phyloP scores from a whole-genome alignment of 306 rosid genomes.

The Quercus aquifolioides region DNA sequence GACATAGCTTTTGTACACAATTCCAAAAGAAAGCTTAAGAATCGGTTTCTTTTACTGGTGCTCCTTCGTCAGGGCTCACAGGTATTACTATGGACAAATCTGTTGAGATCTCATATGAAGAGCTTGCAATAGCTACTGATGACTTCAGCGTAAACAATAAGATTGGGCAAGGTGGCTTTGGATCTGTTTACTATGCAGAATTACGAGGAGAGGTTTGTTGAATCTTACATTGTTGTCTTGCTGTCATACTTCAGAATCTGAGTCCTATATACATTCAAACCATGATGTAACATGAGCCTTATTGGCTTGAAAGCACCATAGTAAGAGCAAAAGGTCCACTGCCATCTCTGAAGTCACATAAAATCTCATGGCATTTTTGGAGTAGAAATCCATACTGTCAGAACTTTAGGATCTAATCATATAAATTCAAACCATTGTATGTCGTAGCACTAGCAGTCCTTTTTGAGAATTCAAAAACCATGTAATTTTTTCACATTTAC shows the following conservation, averaged over 20 bases:
- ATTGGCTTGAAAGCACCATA: neutral
- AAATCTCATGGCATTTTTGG: neutral
- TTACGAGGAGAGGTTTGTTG: slow-evolving; percentile 67
- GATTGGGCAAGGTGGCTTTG: slow-evolving; percentile 80
- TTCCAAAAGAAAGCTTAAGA: slow-evolving; percentile 34
- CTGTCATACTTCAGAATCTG: neutral
- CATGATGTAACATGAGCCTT: neutral
- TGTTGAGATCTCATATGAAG: slow-evolving; percentile 70
- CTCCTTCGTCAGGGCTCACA: slow-evolving; percentile 38
- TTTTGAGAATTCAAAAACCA: too few relatives aligned
- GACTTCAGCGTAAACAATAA: slow-evolving; percentile 41
- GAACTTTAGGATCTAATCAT: too few relatives aligned
- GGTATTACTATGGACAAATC: slow-evolving; percentile 75
- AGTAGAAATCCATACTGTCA: too few relatives aligned
- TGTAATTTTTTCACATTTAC: neutral
- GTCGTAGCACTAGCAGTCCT: too few relatives aligned
- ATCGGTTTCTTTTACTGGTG: slow-evolving; percentile 12
- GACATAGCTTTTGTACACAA: neutral
- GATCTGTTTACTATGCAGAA: slow-evolving; percentile 64
- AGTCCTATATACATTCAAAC: neutral
- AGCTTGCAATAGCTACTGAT: slow-evolving; percentile 62
- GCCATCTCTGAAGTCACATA: neutral
- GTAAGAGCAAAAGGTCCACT: neutral
- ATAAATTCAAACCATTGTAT: too few relatives aligned
- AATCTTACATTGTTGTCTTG: neutral